Evolutionary conservation across 2,329 filamentous ascomycete genomes (phyloP), one percentile per base, ranked within the genome.

Genomic region (Colletotrichum godetiae): DNA sequence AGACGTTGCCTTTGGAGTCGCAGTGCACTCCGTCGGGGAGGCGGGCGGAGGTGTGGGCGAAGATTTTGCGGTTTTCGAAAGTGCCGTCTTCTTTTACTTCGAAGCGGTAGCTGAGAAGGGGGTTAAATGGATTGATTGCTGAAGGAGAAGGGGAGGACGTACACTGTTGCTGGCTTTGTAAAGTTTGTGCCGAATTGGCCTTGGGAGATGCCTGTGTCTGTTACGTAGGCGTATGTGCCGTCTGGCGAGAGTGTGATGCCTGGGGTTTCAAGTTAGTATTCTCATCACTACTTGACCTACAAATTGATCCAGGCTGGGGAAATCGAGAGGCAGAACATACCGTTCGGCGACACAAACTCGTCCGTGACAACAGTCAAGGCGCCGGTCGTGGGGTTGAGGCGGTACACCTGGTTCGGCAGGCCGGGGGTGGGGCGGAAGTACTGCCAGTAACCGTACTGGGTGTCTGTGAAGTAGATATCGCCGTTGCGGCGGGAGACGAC

Each of bases 401-500:
- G 85, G 78, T 92, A 92, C 0, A 92, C 88, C 76, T 92, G 90
- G 70, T 87, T 88, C 5, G 84, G 88, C 12, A 91, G 78, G 0
- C 85, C 86, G 0, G 89, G 89, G 6, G 79, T 75, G 0, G 87
- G 87, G 0, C 90, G 84, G 76, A 92, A 91, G 29, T 88, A 84
- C 77, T 92, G 90, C 55, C 88, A 83, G 73, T 84, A 88, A 3
- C 89, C 91, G 75, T 92, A 92, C 8, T 86, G 84, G 0, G 88
- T 87, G 71, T 92, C 90, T 1, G 90, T 92, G 76, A 92, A 92
- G 82, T 91, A 92, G n/a, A 92, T 81, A 31, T 89, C 86, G n/a
- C 85, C 84, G 69, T 87, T 90, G 12, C 80, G 78, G 35, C 89
- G 84, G 75, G 91, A 86, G 68, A 90, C 78, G 1, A 85, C 84